phyloP scores from a whole-genome alignment of 2,329 filamentous ascomycete species.

The Chrysosporium keratinophilum region DNA sequence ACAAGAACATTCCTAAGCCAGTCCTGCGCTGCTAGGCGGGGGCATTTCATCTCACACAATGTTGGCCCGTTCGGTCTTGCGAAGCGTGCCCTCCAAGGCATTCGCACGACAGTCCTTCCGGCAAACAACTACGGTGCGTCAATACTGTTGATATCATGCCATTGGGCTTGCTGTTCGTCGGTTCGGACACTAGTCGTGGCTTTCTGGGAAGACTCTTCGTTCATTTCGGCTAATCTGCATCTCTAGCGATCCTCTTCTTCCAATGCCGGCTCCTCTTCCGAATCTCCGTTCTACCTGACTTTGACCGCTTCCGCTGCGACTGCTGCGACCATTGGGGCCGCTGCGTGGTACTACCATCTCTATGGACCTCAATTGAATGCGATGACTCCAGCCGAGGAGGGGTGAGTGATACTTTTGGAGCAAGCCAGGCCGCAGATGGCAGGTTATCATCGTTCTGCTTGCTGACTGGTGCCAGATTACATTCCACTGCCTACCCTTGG shows the following conservation, averaged over 20 bases:
- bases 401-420: slow-evolving; percentile 56
- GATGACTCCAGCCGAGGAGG: slow-evolving; percentile 90
- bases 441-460: neutral
- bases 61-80: slow-evolving; percentile 87
- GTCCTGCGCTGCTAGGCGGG: slow-evolving; percentile 19
- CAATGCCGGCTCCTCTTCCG: slow-evolving; percentile 44
- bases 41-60: slow-evolving; percentile 47
- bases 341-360: slow-evolving; percentile 95
- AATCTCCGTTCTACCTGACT: slow-evolving; percentile 71
- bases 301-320: slow-evolving; percentile 79
- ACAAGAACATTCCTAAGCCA: neutral
- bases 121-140: slow-evolving; percentile 65
- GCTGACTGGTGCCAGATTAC: slow-evolving; percentile 53
- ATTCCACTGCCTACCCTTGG: slow-evolving; percentile 89
- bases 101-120: slow-evolving; percentile 62
- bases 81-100: slow-evolving; percentile 76
- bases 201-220: neutral
- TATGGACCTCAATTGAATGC: slow-evolving; percentile 83
- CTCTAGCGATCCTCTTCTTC: slow-evolving; percentile 45
- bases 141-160: slow-evolving; percentile 21
- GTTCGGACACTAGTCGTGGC: neutral
- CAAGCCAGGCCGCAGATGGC: too few relatives aligned
- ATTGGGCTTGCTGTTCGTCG: neutral
- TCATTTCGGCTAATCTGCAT: neutral
- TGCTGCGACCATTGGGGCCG: slow-evolving; percentile 72